These are phyloP conservation scores for Fusarium sarcochroum DNA, from an alignment of 2,329 filamentous ascomycete species.

Conservation along the genomic window DNA sequence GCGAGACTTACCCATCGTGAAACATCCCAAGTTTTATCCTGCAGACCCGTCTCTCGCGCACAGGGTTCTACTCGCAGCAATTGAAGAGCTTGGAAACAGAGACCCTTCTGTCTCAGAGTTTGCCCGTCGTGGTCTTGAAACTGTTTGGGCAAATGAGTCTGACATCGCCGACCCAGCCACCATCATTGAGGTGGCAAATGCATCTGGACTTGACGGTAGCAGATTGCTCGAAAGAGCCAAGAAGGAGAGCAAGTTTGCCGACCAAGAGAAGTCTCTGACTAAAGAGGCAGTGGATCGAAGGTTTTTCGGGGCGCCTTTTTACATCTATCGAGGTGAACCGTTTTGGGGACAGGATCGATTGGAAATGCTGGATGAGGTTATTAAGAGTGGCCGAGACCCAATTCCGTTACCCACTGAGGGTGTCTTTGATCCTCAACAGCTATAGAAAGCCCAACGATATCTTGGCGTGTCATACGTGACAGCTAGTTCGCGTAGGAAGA, in stretches of 20 bases:
- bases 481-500: too few relatives aligned
- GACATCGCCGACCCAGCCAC: neutral
- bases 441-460: neutral
- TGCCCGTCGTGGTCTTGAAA: constrained; percentile 10
- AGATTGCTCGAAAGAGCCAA: neutral
- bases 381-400: neutral
- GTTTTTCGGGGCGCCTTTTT: neutral
- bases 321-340: neutral
- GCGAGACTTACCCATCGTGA: neutral
- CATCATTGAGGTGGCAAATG: neutral
- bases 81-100: constrained; percentile 1
- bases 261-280: neutral
- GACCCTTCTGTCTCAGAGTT: constrained; percentile 22
- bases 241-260: neutral
- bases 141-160: constrained; percentile 1
- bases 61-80: neutral
- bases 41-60: neutral
- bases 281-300: neutral
- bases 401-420: neutral
- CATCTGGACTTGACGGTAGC: neutral
- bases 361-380: constrained; percentile 2
- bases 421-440: neutral
- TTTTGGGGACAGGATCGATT: constrained; percentile 2
- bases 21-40: neutral
- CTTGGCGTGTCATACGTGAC: too few relatives aligned